Percentiles rank a stretch among this genome's conserved stretches.
These are phyloP conservation scores for Leishmania major DNA, from an alignment of 208 protist species.

Conservation along the genomic window DNA sequence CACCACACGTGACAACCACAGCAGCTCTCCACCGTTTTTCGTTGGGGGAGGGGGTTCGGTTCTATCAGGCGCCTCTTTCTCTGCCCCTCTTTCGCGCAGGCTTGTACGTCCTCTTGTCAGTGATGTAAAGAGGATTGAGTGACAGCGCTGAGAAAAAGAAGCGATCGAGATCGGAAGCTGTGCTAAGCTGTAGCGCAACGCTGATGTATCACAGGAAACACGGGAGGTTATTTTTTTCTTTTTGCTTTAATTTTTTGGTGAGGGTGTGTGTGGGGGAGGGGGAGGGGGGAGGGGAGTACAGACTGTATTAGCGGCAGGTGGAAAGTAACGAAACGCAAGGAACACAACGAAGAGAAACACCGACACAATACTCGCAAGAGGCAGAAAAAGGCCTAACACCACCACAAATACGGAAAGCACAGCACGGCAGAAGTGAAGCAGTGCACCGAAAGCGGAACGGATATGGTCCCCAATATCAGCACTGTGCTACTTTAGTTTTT, in stretches of 20 bases:
- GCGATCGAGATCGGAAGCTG: neutral
- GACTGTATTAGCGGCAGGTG: neutral
- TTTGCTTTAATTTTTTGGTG: neutral
- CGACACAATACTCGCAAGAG: neutral
- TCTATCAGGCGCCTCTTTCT: neutral
- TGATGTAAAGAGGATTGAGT: neutral
- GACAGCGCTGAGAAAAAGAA: neutral
- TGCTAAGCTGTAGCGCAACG: neutral
- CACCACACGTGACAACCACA: neutral
- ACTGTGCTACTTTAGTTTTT: neutral
- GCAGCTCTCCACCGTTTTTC: neutral
- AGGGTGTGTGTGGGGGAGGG: no score
- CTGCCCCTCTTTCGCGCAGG: neutral
- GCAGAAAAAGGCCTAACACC: neutral
- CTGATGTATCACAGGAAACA: neutral
- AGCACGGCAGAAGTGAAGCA: neutral
- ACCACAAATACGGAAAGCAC: neutral
- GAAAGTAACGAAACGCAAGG: neutral
- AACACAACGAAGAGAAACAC: no score
- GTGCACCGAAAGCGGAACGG: neutral
- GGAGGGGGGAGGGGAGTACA: neutral
- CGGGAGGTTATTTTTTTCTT: neutral
- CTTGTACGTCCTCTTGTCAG: neutral
- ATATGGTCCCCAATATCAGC: neutral
- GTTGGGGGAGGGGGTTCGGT: neutral